Conservation (phyloP, 257 asterid species). For the Jaltomata sinuosa region DNA sequence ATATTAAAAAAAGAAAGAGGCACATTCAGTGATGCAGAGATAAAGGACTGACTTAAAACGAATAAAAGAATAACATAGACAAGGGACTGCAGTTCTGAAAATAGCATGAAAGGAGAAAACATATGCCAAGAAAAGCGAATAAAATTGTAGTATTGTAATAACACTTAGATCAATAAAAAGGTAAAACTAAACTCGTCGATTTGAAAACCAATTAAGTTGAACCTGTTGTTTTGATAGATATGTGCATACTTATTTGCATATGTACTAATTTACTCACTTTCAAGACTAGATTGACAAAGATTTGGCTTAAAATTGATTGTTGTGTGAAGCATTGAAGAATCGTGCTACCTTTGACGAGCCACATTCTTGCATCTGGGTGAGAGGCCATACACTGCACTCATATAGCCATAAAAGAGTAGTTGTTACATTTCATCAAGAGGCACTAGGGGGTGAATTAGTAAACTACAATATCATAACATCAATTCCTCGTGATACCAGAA, state of each 20-base stretch:
- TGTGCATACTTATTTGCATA: background rate
- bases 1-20: no score
- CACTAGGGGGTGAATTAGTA: no score
- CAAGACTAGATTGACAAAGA: background rate
- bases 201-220: background rate
- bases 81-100: background rate
- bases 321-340: background rate
- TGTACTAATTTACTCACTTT: background rate
- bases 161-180: no score
- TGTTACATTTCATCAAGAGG: background rate
- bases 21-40: no score
- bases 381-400: background rate
- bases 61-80: no score
- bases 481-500: no score
- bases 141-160: background rate
- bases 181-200: no score
- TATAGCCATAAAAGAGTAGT: background rate
- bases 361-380: background rate
- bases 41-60: no score
- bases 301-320: background rate
- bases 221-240: background rate
- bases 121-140: background rate
- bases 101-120: background rate
- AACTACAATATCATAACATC: no score
- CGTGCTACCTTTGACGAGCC: background rate